Evolutionary conservation across 345 rosid species (phyloP).

Genomic region (Populus ilicifolia): DNA sequence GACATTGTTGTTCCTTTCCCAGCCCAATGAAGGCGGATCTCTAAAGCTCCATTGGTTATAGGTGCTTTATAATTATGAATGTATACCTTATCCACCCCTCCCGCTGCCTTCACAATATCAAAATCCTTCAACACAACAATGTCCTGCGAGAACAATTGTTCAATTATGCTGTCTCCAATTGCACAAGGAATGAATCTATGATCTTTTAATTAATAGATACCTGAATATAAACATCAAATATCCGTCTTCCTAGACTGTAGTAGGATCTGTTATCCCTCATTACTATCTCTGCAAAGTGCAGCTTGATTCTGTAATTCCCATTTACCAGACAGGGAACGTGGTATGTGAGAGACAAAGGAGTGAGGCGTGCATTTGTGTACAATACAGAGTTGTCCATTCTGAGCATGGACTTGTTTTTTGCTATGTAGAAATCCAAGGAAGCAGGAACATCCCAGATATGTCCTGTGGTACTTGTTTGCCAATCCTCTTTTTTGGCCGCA

Average conservation of each 20-base stretch:
- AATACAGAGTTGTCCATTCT: background rate
- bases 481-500: background rate
- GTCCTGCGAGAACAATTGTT: conserved; percentile 11
- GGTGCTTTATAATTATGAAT: background rate
- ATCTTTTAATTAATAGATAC: conserved; percentile 16
- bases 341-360: conserved; percentile 12
- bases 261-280: conserved; percentile 42
- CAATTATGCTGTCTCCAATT: too few relatives aligned
- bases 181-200: background rate
- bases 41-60: conserved; percentile 13
- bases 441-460: background rate
- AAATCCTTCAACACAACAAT: conserved; percentile 16
- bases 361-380: conserved; percentile 10
- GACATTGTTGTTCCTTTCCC: conserved; percentile 26
- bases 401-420: background rate
- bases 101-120: conserved; percentile 1
- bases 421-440: background rate
- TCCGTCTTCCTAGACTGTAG: conserved; percentile 52
- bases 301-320: conserved; percentile 44
- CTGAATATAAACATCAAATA: conserved; percentile 61
- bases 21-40: conserved; percentile 21
- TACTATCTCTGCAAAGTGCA: conserved; percentile 57
- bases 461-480: conserved; percentile 12
- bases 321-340: conserved; percentile 17
- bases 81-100: conserved; percentile 5